A percentile compares a stretch with the other conserved stretches of the same genome.
Conservation (phyloP, 2,329 filamentous ascomycete genomes). For the Pseudocercospora cruenta region DNA sequence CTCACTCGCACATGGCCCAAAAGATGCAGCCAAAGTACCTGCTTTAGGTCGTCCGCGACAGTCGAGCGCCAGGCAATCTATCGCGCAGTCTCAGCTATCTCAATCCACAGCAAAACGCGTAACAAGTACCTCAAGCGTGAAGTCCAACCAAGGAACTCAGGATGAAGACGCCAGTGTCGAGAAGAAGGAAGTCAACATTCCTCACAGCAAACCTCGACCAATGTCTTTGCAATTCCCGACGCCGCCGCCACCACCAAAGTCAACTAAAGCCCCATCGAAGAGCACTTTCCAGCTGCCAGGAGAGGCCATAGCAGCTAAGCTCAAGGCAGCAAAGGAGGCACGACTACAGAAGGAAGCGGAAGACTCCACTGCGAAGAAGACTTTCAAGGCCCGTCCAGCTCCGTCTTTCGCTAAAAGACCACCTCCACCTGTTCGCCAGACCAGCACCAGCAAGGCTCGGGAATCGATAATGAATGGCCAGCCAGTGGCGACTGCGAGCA, state of each 20-base stretch:
- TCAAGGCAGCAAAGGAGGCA: slow-evolving; percentile 56
- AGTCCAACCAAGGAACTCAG: slow-evolving; percentile 7
- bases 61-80: slow-evolving; percentile 19
- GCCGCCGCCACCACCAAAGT: slow-evolving; percentile 53
- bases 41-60: slow-evolving; percentile 26
- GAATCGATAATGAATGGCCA: slow-evolving; percentile 41
- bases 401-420: slow-evolving; percentile 34
- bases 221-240: slow-evolving; percentile 54
- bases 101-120: slow-evolving; percentile 24
- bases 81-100: background rate
- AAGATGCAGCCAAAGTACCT: slow-evolving; percentile 27
- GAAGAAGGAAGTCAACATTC: slow-evolving; percentile 37
- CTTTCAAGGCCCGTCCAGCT: slow-evolving; percentile 54
- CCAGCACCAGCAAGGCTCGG: slow-evolving; percentile 50
- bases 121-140: slow-evolving; percentile 26
- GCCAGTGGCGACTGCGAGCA: background rate
- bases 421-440: slow-evolving; percentile 47
- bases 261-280: slow-evolving; percentile 54
- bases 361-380: slow-evolving; percentile 40
- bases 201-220: slow-evolving; percentile 50
- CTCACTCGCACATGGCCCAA: slow-evolving; percentile 35
- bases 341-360: slow-evolving; percentile 49
- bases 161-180: slow-evolving; percentile 12
- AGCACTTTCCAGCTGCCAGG: slow-evolving; percentile 58
- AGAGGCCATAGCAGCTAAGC: slow-evolving; percentile 56